Evolutionary conservation across 179 eudicot genomes (phyloP), one percentile per base, ranked within the genome.

Genomic region (Monotropa hypopitys): DNA sequence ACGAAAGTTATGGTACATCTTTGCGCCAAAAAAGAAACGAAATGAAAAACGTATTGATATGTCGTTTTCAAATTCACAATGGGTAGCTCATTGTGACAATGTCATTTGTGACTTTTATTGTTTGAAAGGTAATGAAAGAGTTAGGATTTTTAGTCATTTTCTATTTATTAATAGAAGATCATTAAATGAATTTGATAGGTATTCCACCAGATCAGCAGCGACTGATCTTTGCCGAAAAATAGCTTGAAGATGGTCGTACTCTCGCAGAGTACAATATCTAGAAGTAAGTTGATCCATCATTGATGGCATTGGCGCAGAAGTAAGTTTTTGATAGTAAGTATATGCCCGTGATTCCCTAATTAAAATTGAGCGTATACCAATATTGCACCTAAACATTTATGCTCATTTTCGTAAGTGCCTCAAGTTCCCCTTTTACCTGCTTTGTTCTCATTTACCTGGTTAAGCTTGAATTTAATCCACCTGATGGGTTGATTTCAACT

Each of bases 201-300:
- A 84, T 84, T 75, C 86, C 86, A 3, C 86, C 86, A 76, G 86
- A 84, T 57, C 86, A 84, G 84, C 86, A 84, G 82, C 79, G 86
- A 61, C 43, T 84, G 82, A 84, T 84, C 33, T 84, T 84, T 38
- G 84, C 86, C 13, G 86, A 84, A 68, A 84, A 84, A 66, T 83
- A 84, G 84, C 86, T 84, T 21, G 86, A 84, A 69, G 86, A 84
- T 78, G 86, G 86, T 49, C 82, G 86, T 23, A 84, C 86, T 6
- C 84, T 84, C 1, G 86, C 86, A 42, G 86, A 84, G 56, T 84
- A 84, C 80, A 84, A 84, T 59, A 84, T 84, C 66, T 84, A 84
- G 84, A 84, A 84, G 86, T 78, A n/a, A 45, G 82, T 85, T 21
- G 87, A 82, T 77, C 87, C 87, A 1, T 82, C 85, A 8, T 76